Percentiles rank a stretch among this genome's conserved stretches.
Evolutionary conservation across 2,329 filamentous ascomycete genomes (phyloP).

Genomic region (Phialemoniopsis sp.): DNA sequence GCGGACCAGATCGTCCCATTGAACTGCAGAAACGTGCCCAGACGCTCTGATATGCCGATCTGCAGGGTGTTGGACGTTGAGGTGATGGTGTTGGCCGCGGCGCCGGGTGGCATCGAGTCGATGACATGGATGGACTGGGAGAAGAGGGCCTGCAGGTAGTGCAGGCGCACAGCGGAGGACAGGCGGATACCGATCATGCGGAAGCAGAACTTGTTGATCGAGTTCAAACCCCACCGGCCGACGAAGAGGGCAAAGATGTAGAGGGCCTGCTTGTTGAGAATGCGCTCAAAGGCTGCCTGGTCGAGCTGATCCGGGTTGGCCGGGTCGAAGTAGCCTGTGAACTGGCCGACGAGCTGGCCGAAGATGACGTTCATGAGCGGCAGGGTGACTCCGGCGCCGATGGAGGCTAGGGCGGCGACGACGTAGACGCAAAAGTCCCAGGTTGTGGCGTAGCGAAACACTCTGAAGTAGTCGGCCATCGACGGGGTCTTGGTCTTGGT

Average conservation of each 20-base stretch:
- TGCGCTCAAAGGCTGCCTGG: slow-evolving; percentile 31
- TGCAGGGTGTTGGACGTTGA: slow-evolving; percentile 61
- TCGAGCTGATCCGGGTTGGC: slow-evolving; percentile 19
- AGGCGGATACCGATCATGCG: slow-evolving; percentile 59
- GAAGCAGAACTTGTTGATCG: slow-evolving; percentile 49
- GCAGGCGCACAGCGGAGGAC: slow-evolving; percentile 56
- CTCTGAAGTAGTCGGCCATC: too few relatives aligned
- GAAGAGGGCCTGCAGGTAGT: slow-evolving; percentile 62
- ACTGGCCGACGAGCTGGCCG: slow-evolving; percentile 31
- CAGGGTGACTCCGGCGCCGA: slow-evolving; percentile 50
- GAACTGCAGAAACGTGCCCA: slow-evolving; percentile 55
- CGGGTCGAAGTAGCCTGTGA: slow-evolving; percentile 22
- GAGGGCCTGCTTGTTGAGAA: slow-evolving; percentile 45
- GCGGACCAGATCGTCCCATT: slow-evolving; percentile 46
- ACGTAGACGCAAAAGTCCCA: slow-evolving; percentile 5
- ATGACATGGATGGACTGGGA: slow-evolving; percentile 63
- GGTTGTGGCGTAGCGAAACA: too few relatives aligned
- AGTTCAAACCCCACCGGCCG: slow-evolving; percentile 59
- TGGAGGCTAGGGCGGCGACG: slow-evolving; percentile 41
- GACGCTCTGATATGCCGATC: slow-evolving; percentile 60
- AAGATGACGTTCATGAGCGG: slow-evolving; percentile 59
- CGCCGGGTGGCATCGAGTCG: slow-evolving; percentile 59
- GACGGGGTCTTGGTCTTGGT: too few relatives aligned
- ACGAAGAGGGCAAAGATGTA: slow-evolving; percentile 71
- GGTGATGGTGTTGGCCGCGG: slow-evolving; percentile 60